These are phyloP conservation scores for Claviceps humidiphila DNA, from an alignment of 2,329 filamentous ascomycete species.

Conservation along the genomic window DNA sequence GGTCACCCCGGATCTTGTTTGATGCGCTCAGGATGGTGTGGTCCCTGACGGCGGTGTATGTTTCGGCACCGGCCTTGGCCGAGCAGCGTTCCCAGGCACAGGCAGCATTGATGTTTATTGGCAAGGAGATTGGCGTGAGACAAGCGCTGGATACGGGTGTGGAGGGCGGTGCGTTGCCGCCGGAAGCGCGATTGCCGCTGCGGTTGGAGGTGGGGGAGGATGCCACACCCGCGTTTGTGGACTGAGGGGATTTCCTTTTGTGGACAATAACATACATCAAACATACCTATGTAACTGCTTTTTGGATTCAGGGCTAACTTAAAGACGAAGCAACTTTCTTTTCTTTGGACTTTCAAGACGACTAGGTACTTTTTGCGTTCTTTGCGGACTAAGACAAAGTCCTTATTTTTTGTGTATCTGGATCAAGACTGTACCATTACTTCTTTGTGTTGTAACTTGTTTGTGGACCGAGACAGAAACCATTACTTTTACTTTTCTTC, in stretches of 20 bases:
- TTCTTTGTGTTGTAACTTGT: too few relatives aligned
- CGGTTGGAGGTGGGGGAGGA: background rate
- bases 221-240: background rate
- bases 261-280: too few relatives aligned
- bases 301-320: too few relatives aligned
- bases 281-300: too few relatives aligned
- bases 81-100: slow-evolving; percentile 17
- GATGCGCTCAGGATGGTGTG: slow-evolving; percentile 25
- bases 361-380: too few relatives aligned
- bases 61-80: slow-evolving; percentile 15
- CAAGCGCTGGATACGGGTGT: slow-evolving; percentile 19
- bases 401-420: too few relatives aligned
- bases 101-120: slow-evolving; percentile 18
- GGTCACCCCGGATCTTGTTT: slow-evolving; percentile 21
- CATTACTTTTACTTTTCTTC: too few relatives aligned
- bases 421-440: too few relatives aligned
- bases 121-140: slow-evolving; percentile 22
- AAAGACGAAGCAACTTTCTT: too few relatives aligned
- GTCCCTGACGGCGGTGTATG: slow-evolving; percentile 21
- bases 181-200: slow-evolving; percentile 15
- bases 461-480: too few relatives aligned
- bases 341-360: too few relatives aligned
- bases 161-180: slow-evolving; percentile 11
- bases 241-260: background rate
- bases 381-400: too few relatives aligned